Conservation (phyloP, 2,329 filamentous ascomycete genomes). For the Fonsecaea multimorphosa region DNA sequence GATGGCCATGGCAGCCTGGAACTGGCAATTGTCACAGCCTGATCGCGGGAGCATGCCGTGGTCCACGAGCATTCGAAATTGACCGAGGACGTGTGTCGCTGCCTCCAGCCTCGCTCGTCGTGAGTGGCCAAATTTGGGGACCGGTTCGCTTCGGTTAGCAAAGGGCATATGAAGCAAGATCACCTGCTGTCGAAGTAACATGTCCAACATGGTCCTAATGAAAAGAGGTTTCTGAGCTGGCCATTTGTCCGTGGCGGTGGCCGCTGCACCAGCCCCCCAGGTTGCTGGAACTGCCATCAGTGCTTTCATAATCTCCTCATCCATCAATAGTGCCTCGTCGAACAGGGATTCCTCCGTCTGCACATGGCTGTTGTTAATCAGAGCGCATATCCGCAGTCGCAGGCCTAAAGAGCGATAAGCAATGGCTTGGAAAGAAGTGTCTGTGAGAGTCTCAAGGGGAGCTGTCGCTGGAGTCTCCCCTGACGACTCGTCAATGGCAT, state of each 20-base stretch:
- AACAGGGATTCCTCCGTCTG: constrained; percentile 23
- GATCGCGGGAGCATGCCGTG: constrained; percentile 24
- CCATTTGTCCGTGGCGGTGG: constrained; percentile 43
- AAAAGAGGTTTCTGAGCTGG: neutral
- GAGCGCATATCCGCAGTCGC: constrained; percentile 39
- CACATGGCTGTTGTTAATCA: constrained; percentile 37
- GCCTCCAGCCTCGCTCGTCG: constrained; percentile 37
- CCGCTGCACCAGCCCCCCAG: constrained; percentile 65
- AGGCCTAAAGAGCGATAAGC: constrained; percentile 36
- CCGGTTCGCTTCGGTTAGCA: constrained; percentile 28
- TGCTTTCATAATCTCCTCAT: constrained; percentile 34
- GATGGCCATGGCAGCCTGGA: constrained; percentile 22
- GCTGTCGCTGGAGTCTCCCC: constrained; percentile 25
- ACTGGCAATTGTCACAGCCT: constrained; percentile 15
- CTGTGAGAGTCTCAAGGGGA: constrained; percentile 34
- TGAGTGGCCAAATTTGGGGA: constrained; percentile 34
- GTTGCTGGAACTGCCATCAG: constrained; percentile 60
- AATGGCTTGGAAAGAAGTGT: constrained; percentile 39
- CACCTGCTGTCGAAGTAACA: constrained; percentile 42
- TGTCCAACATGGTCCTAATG: neutral
- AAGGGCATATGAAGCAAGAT: constrained; percentile 42
- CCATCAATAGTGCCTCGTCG: constrained; percentile 35
- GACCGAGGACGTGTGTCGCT: constrained; percentile 24
- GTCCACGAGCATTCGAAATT: constrained; percentile 31
- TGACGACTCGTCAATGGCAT: constrained; percentile 29